A percentile compares a stretch with the other conserved stretches of the same genome.
phyloP scores from a whole-genome alignment of 352 stramenopile species.

The Stramenopiles sp. region DNA sequence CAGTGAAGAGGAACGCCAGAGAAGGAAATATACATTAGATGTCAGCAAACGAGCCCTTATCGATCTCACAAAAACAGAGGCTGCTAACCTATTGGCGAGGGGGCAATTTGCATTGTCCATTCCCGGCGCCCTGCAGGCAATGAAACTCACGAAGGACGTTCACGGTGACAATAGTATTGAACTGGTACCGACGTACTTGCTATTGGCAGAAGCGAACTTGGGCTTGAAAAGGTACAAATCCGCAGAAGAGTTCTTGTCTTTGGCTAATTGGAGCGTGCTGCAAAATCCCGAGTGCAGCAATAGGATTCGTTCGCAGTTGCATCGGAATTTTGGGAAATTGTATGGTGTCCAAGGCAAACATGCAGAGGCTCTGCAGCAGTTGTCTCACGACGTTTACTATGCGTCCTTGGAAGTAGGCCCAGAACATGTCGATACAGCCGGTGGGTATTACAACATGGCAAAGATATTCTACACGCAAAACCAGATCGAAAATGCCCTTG shows the following conservation, averaged over 20 bases:
- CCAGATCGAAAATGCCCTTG: slow-evolving; percentile 28
- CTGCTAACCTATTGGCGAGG: slow-evolving; percentile 31
- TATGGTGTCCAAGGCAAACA: slow-evolving; percentile 34
- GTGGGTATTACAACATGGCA: slow-evolving; percentile 36
- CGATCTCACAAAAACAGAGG: slow-evolving; percentile 34
- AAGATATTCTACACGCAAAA: slow-evolving; percentile 38
- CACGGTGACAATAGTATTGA: slow-evolving; percentile 31
- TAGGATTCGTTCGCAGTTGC: slow-evolving; percentile 27
- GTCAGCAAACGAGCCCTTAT: slow-evolving; percentile 35
- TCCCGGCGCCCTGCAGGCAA: slow-evolving; percentile 30
- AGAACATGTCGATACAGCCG: slow-evolving; percentile 35
- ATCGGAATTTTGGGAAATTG: slow-evolving; percentile 40
- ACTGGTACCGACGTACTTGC: slow-evolving; percentile 33
- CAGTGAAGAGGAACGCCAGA: slow-evolving; percentile 30
- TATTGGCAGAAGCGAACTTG: slow-evolving; percentile 34
- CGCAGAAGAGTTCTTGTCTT: slow-evolving; percentile 33
- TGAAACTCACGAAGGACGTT: slow-evolving; percentile 32
- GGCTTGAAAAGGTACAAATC: slow-evolving; percentile 22
- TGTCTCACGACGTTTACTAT: slow-evolving; percentile 37
- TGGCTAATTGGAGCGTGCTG: slow-evolving; percentile 38
- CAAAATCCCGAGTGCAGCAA: slow-evolving; percentile 32
- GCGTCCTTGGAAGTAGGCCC: slow-evolving; percentile 29
- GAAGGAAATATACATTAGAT: slow-evolving; percentile 33
- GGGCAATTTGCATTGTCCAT: slow-evolving; percentile 31
- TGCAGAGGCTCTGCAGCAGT: slow-evolving; percentile 29